A percentile compares a stretch with the other conserved stretches of the same genome.
These are phyloP conservation scores for Fusarium brachygibbosum DNA, from an alignment of 2,329 filamentous ascomycete genomes.

Conservation along the genomic window DNA sequence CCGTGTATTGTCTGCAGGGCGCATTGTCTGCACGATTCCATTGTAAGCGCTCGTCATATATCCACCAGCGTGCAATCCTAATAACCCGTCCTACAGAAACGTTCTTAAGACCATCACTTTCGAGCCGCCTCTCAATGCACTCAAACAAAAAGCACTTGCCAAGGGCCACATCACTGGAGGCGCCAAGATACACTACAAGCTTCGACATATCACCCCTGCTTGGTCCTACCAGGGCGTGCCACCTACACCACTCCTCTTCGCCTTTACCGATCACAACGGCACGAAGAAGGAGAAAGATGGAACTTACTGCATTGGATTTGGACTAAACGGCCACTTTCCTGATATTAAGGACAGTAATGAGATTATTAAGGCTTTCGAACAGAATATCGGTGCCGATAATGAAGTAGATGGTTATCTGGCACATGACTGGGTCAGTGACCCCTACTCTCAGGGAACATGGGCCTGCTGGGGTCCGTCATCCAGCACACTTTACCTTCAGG, in stretches of 20 bases:
- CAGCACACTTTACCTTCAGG: slow-evolving; percentile 17
- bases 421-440: slow-evolving; percentile 42
- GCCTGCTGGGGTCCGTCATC: slow-evolving; percentile 35
- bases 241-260: slow-evolving; percentile 18
- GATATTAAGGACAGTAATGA: neutral
- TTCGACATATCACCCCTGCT: neutral
- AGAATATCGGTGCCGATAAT: slow-evolving; percentile 10
- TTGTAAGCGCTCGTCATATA: slow-evolving; percentile 7
- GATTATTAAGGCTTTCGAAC: slow-evolving; percentile 14
- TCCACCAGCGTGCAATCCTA: neutral
- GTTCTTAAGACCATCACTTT: neutral
- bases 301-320: slow-evolving; percentile 41
- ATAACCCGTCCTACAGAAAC: slow-evolving; percentile 3
- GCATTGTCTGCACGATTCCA: slow-evolving; percentile 35
- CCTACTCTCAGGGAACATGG: slow-evolving; percentile 32
- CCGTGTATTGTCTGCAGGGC: slow-evolving; percentile 1
- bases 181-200: slow-evolving; percentile 34
- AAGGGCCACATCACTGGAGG: slow-evolving; percentile 29
- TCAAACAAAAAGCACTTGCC: slow-evolving; percentile 21
- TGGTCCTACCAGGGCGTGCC: slow-evolving; percentile 26
- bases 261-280: slow-evolving; percentile 42
- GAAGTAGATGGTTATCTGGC: slow-evolving; percentile 33
- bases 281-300: neutral
- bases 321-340: slow-evolving; percentile 12
- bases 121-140: slow-evolving; percentile 1